A percentile compares a stretch with the other conserved stretches of the same genome.
These are phyloP conservation scores for Beauveria caledonica DNA, from an alignment of 2,329 filamentous ascomycete species.

Conservation along the genomic window DNA sequence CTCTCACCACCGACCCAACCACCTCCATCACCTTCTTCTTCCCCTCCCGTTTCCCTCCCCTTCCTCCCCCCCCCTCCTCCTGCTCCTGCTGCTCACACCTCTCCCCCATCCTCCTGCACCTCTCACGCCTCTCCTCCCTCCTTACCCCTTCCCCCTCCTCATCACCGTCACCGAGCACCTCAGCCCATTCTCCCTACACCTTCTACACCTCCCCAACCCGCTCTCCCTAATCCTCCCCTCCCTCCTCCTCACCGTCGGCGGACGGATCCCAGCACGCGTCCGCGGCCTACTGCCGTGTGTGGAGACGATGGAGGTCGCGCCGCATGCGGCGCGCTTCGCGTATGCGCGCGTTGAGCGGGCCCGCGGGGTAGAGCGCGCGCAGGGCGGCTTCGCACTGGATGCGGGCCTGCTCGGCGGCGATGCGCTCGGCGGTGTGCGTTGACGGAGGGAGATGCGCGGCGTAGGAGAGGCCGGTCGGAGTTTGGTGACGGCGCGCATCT, in stretches of 20 bases:
- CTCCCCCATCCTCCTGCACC: background rate
- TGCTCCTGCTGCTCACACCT: background rate
- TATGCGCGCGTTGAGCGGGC: too few relatives aligned
- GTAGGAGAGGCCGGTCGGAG: background rate
- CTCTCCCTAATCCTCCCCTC: background rate
- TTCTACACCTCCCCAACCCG: constrained; percentile 16
- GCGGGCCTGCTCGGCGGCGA: background rate
- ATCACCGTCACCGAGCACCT: constrained; percentile 18
- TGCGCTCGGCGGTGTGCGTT: background rate
- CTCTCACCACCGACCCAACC: background rate
- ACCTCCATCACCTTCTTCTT: background rate
- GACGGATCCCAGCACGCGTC: background rate
- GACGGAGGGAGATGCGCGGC: background rate
- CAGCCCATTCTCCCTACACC: constrained; percentile 17
- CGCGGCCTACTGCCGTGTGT: background rate
- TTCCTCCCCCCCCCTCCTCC: background rate
- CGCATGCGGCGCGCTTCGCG: background rate
- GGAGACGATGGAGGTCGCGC: background rate
- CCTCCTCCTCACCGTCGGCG: constrained; percentile 12
- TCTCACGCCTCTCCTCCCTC: background rate
- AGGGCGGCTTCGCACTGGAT: background rate
- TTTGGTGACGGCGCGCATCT: background rate
- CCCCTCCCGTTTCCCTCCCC: background rate
- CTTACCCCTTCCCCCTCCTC: background rate
- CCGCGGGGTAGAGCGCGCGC: background rate